These are phyloP conservation scores for Triticum aestivum DNA, from an alignment of 176 grass and related monocot species.

Conservation along the genomic window DNA sequence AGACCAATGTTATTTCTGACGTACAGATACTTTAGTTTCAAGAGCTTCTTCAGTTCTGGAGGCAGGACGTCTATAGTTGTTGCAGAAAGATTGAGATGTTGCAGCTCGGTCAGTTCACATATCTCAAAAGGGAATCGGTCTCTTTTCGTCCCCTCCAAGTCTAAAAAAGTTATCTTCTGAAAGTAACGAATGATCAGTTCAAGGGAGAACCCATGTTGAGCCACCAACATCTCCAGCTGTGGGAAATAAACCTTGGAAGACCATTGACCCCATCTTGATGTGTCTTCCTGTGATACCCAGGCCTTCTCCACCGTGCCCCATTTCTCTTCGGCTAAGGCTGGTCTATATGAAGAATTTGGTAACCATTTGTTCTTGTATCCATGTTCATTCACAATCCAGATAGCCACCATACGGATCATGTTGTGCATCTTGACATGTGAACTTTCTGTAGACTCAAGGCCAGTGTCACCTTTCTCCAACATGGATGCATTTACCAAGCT, in stretches of 20 bases:
- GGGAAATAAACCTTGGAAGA: not conserved
- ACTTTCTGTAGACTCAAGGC: not conserved
- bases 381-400: not conserved
- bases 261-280: not conserved
- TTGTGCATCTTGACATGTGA: slow-evolving; percentile 5
- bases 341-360: not conserved
- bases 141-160: not conserved
- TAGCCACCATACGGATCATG: not conserved
- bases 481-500: not conserved
- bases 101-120: not conserved
- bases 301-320: not conserved
- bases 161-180: not conserved
- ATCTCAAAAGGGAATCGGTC: not conserved
- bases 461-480: not conserved
- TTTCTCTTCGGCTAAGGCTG: not conserved
- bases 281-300: not conserved
- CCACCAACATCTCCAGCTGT: not conserved
- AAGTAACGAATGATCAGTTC: not conserved
- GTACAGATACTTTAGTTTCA: not conserved
- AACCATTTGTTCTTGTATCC: not conserved
- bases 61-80: not conserved
- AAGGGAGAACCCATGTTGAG: not conserved
- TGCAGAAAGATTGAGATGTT: slow-evolving; percentile 13
- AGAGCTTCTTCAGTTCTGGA: not conserved
- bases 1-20: not conserved